Evolutionary conservation across 768 basidiomycete species (phyloP), one percentile per base, ranked within the genome.

Genomic region (Kwoniella heveanensis): DNA sequence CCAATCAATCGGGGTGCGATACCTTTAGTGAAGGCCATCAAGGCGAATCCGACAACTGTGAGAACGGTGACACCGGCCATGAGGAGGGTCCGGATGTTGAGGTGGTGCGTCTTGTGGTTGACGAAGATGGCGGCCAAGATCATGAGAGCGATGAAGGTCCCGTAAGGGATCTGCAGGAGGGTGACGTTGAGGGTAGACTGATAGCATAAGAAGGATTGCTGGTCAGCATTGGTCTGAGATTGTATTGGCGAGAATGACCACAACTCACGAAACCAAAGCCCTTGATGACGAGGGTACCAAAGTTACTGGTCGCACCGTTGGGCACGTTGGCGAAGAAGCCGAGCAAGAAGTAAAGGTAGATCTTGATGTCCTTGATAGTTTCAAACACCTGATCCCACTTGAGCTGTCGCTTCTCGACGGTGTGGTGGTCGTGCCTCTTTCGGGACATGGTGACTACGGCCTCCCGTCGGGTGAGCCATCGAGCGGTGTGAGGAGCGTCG

Each of bases 341-440:
- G 19, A 80, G 68, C 51, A 75, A 57, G 72, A 78, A 78, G 71
- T 76, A 80, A 1, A 79, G 63, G 61, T 72, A 76, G 8, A 69
- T 73, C 61, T 74, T 76, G 17, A 71, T 63, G 47, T 77, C 78
- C 50, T 60, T 60, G 58, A 71, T 24, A 8, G 70, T 63, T 51
- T 77, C 74, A 30, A 27, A 32, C 26, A 76, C 59, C 36, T 77
- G 77, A 12, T 67, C 60, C 71, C 66, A 70, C 39, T 77, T 73
- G 60, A 79, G 60, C 32, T 68, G 64, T 53, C 76, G 50, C 58
- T 76, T 77, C 53, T 77, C 73, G 48, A 77, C 67, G 2, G 75
- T 74, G 58, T 73, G 77, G 64, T 80, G 75, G 54, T 81, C 77
- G 17, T 73, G 59, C 22, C 78, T 50, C 60, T 77, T 69, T 22